Conservation (phyloP, 2,329 filamentous ascomycete genomes). For the Venturia effusa region DNA sequence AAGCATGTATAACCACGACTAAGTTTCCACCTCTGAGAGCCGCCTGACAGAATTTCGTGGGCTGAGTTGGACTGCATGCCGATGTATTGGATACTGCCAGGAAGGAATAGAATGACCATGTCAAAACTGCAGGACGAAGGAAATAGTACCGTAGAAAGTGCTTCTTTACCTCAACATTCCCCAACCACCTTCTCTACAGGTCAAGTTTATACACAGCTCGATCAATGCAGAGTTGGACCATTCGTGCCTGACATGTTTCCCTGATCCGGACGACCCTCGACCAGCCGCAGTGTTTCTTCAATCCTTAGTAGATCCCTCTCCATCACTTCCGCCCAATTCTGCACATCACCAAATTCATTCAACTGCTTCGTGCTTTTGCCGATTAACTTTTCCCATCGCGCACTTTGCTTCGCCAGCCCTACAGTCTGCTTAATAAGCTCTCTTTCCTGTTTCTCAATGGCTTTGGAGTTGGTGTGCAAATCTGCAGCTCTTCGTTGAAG, state of each 20-base stretch:
- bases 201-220: no score
- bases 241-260: slow-evolving; percentile 23
- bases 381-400: slow-evolving; percentile 53
- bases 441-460: slow-evolving; percentile 56
- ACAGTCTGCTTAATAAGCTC: slow-evolving; percentile 52
- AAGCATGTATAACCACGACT: background rate
- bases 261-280: slow-evolving; percentile 20
- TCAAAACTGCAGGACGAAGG: background rate
- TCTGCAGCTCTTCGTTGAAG: slow-evolving; percentile 57
- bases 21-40: background rate
- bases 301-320: slow-evolving; percentile 34
- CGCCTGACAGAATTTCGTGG: background rate
- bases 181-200: no score
- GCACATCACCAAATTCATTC: slow-evolving; percentile 71
- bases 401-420: slow-evolving; percentile 51
- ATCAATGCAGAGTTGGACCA: background rate
- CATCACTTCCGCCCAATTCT: slow-evolving; percentile 80
- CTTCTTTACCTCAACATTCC: background rate
- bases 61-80: background rate
- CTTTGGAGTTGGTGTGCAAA: slow-evolving; percentile 57
- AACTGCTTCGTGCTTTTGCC: slow-evolving; percentile 52
- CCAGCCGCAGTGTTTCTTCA: slow-evolving; percentile 29
- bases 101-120: background rate
- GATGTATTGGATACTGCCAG: background rate
- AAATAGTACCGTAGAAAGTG: background rate